Base-by-base conservation (phyloP, 306 rosid species). In the Gleditsia sinensis region DNA sequence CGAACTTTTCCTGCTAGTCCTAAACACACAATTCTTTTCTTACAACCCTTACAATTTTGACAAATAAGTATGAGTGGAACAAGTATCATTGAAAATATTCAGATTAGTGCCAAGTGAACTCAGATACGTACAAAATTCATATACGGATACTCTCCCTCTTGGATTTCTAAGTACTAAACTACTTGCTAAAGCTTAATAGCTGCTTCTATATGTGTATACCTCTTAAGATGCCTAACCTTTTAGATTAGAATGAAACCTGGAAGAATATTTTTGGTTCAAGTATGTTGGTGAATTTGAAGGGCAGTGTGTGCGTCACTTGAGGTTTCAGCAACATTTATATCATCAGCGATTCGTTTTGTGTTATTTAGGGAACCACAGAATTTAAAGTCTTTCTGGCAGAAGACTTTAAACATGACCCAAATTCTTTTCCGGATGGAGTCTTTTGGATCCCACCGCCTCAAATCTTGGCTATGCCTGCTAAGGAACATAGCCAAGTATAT, bases 371-470 rank as follows among this genome's bases (percentile, higher is more conserved):
- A 19, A 49, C 11, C 7, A 56, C 0, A 1, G 13, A 56, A 12
- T 4, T 17, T 78, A 1, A 14, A 7, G 67, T 86, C 79, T 33
- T 77, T 78, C 17, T 62, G 43, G 40, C 78, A 61, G 39, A 72
- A 86, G 10, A 49, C 39, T 54, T 42, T 72, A 3, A 80, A 54
- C 45, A 79, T 57, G 9, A 23, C 19, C 0, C 34, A 27, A 71
- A 56, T 55, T 71, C 30, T 71, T 71, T 45, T 55, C 42, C 54
- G 9, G 10, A 56, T 1, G 4, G 67, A 40, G 27, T 12, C 43
- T 11, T 39, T n/a, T 3, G 37, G 28, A 7, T 54, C 28, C 16
- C 39, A 10, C 1, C 10, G 11, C 16, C 5, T 57, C 17, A 55
- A 24, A 2, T 27, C 36, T 20, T 6, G 2, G 56, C 76, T 14